Evolutionary conservation across 768 basidiomycete species (phyloP), one percentile per base, ranked within the genome.

Genomic region (Albatrellus ellisii): DNA sequence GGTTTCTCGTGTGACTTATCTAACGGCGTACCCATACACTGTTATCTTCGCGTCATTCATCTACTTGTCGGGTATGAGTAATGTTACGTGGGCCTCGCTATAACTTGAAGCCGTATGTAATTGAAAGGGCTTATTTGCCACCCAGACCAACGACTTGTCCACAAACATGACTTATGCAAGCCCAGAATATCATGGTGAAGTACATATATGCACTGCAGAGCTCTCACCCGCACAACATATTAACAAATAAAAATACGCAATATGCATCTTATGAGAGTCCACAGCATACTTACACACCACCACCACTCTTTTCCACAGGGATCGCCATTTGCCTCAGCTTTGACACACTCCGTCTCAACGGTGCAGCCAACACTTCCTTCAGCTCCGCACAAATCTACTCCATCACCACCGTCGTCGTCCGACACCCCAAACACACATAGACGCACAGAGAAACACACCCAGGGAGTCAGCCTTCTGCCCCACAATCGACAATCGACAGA

Each of bases 351-450:
- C 45, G 51, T 9, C 55, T 57, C 38, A 46, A 54, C 26, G 61
- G 68, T 45, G 60, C 62, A 69, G 72, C 56, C 57, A 70, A 52
- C 36, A 79, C 71, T 48, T 82, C 82, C 57, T 77, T 84, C 46
- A 87, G 59, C 42, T 70, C 74, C 2, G 76, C 82, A 54, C 81
- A 86, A 27, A 86, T 71, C 84, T 86, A 12, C 33, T 12, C 10
- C 40, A 4, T 14, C 9, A 35, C 15, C 24, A 44, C 3, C 14
- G 21, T 39, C 25, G 41, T 18, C 36, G 14, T 46, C 36, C 22
- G 39, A 36, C 15, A 20, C 26, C 32, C n/a, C 29, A 29, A 29
- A 40, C 22, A 15, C 12, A 12, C 21, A n/a, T 14, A 21, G 6
- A 40, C 22, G n/a, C 12, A 12, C 21, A n/a, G 17, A 21, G 6